phyloP scores from a whole-genome alignment of 1,284 basidiomycete species.

The Cryptococcus sp. region DNA sequence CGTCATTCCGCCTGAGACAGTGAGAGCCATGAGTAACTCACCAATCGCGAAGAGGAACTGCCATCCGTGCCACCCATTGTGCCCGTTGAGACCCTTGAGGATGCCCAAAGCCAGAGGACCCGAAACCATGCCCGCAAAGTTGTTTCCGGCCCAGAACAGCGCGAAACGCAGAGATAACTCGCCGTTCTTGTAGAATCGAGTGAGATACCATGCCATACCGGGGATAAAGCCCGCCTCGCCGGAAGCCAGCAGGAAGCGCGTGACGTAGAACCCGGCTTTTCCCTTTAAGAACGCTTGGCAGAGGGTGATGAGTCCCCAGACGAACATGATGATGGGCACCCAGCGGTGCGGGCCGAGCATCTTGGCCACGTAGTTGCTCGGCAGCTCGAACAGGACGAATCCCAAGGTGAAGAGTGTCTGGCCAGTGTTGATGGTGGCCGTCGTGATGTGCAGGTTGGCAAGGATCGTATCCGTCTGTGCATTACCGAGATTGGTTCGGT shows the following conservation, averaged over 20 bases:
- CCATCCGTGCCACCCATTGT: slow-evolving; percentile 23
- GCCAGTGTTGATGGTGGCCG: slow-evolving; percentile 23
- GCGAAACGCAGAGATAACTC: slow-evolving; percentile 23
- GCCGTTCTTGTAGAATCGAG: slow-evolving; percentile 22
- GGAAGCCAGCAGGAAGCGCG: slow-evolving; percentile 21
- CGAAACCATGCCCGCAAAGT: slow-evolving; percentile 25
- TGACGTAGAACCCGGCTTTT: slow-evolving; percentile 20
- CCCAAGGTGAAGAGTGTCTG: slow-evolving; percentile 27
- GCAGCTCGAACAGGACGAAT: slow-evolving; percentile 24
- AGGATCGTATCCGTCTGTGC: slow-evolving; percentile 24
- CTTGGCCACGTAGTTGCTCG: slow-evolving; percentile 22
- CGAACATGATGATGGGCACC: slow-evolving; percentile 24
- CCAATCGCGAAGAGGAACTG: slow-evolving; percentile 26
- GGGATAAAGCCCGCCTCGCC: slow-evolving; percentile 31
- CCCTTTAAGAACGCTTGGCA: slow-evolving; percentile 24
- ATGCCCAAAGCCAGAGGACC: slow-evolving; percentile 26
- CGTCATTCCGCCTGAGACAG: not conserved
- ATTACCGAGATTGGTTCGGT: slow-evolving; percentile 14
- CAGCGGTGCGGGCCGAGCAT: slow-evolving; percentile 20
- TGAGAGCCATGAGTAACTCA: not conserved
- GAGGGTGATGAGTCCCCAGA: slow-evolving; percentile 22
- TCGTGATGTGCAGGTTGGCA: slow-evolving; percentile 16
- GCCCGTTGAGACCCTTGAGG: slow-evolving; percentile 14
- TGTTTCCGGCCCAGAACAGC: slow-evolving; percentile 28
- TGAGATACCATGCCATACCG: slow-evolving; percentile 29